phyloP scores from a whole-genome alignment of 2,329 filamentous ascomycete genomes.

The Calonectria multiphialidica region DNA sequence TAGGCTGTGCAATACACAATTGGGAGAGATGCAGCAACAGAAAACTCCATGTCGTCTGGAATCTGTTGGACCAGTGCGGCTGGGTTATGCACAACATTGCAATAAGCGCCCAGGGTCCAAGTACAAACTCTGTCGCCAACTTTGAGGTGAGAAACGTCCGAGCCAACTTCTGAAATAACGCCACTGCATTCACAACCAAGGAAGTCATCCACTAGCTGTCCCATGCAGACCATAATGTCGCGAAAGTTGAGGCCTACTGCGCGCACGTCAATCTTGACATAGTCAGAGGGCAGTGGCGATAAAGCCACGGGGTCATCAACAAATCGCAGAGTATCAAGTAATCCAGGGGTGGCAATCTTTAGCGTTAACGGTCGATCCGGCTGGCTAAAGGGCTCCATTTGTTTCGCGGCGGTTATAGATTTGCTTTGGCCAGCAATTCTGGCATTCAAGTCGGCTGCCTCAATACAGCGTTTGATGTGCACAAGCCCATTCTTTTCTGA shows the following conservation, averaged over 20 bases:
- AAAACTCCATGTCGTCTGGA: slow-evolving; percentile 10
- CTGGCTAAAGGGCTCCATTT: slow-evolving; percentile 5
- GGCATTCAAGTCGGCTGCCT: not conserved
- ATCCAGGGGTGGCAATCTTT: slow-evolving; percentile 9
- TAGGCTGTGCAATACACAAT: slow-evolving; percentile 10
- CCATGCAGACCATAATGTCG: slow-evolving; percentile 23
- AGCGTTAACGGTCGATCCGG: slow-evolving; percentile 6
- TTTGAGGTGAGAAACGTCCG: slow-evolving; percentile 16
- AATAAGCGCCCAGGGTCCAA: slow-evolving; percentile 5
- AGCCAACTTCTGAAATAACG: slow-evolving; percentile 8
- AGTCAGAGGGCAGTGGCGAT: not conserved
- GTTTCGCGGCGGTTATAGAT: not conserved
- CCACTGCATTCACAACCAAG: slow-evolving; percentile 20
- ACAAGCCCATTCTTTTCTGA: slow-evolving; percentile 10
- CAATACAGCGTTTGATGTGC: slow-evolving; percentile 2
- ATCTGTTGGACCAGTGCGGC: slow-evolving; percentile 7
- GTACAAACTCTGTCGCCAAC: slow-evolving; percentile 11
- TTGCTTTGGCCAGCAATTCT: not conserved
- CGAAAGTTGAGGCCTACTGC: slow-evolving; percentile 27
- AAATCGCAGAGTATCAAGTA: slow-evolving; percentile 20
- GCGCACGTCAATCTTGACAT: slow-evolving; percentile 21
- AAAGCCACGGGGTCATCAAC: not conserved
- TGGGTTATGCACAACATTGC: not conserved
- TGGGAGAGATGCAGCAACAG: slow-evolving; percentile 1
- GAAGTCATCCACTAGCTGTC: slow-evolving; percentile 2